Evolutionary conservation across 495 filamentous ascomycete genomes (phyloP), one percentile per base, ranked within the genome.

Genomic region (Neurospora tetrasperma): DNA sequence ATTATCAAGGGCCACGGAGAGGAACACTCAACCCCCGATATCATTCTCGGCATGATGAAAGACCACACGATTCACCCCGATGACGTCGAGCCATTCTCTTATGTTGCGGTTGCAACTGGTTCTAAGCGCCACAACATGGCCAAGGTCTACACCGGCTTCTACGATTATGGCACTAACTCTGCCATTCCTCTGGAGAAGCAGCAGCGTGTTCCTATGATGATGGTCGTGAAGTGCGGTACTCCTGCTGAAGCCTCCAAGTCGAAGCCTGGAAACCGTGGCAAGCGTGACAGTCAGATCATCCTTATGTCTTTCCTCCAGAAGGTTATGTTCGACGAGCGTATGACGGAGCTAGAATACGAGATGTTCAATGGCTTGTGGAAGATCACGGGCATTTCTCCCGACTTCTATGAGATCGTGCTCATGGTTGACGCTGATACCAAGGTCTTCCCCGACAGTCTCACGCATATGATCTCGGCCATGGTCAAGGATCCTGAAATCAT

Each of bases 301-400:
- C 83, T 99, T 69, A 99, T 99, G 96, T 97, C 94, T 23, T 99
- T 99, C 87, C 84, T 99, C 76, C 96, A 99, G 81, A 99, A 99
- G 83, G 96, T 99, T 75, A 99, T 99, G 96, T 99, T 99, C 79
- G 96, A 99, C 80, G 96, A 99, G 82, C 92, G 96, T 44, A 99
- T 99, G 96, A 98, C 96, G 5, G 94, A 99, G 79, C 89, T 99
- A n/a, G 96, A 99, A 79, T 99, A 94, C 76, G 96, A 99, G 78
- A 98, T 99, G 92, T 98, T 98, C 85, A 99, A 98, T 77, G 96
- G 96, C 43, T 86, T 99, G 73, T 99, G 95, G 94, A 96, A 97
- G 78, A 91, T 98, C 54, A 99, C 96, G 6, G 96, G 96, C 42
- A 97, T 99, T 69, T 93, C 94, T 14, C 96, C 96, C 0, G 96